Percentiles rank a stretch among this genome's conserved stretches.
These are phyloP conservation scores for Kodamaea suecica DNA, from an alignment of 1,139 yeast species.

Conservation along the genomic window DNA sequence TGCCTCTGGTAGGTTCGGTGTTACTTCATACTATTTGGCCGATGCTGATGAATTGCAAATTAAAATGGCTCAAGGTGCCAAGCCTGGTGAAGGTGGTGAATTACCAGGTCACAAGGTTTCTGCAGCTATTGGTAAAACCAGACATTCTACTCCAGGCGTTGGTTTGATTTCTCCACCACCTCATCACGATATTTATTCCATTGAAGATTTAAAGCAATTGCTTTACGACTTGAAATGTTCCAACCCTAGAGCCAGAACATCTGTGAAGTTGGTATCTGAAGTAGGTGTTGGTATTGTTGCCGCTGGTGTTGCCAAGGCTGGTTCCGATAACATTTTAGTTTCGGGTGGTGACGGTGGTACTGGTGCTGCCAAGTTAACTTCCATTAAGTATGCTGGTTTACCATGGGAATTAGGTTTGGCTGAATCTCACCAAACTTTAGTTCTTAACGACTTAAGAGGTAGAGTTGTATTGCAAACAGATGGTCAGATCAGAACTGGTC, in stretches of 20 bases:
- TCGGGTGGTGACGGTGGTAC: conserved; percentile 99
- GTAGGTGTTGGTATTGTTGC: conserved; percentile 99
- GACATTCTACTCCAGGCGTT: conserved; percentile 96
- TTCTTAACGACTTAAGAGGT: conserved; percentile 91
- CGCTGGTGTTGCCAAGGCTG: conserved; percentile 98
- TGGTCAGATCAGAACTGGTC: conserved; percentile 94
- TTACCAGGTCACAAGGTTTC: conserved; percentile 94
- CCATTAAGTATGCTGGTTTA: conserved; percentile 93
- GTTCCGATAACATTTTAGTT: conserved; percentile 92
- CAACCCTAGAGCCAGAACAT: conserved; percentile 94
- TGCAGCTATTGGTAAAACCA: conserved; percentile 83
- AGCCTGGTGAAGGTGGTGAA: conserved; percentile 99
- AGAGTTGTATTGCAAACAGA: conserved; percentile 94
- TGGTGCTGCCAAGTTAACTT: conserved; percentile 98
- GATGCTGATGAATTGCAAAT: conserved; percentile 98
- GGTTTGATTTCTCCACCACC: conserved; percentile 98
- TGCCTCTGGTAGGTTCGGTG: conserved; percentile 98
- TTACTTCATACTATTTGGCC: conserved; percentile 87
- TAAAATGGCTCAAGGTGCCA: conserved; percentile 99
- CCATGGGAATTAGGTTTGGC: conserved; percentile 99
- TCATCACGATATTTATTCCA: conserved; percentile 96
- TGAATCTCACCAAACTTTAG: conserved; percentile 96
- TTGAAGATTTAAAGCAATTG: conserved; percentile 95
- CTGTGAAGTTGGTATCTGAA: conserved; percentile 93
- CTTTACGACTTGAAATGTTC: conserved; percentile 95